Evolutionary conservation across 345 rosid species (phyloP), one percentile per base, ranked within the genome.

Genomic region (Rhodamnia rubescens): DNA sequence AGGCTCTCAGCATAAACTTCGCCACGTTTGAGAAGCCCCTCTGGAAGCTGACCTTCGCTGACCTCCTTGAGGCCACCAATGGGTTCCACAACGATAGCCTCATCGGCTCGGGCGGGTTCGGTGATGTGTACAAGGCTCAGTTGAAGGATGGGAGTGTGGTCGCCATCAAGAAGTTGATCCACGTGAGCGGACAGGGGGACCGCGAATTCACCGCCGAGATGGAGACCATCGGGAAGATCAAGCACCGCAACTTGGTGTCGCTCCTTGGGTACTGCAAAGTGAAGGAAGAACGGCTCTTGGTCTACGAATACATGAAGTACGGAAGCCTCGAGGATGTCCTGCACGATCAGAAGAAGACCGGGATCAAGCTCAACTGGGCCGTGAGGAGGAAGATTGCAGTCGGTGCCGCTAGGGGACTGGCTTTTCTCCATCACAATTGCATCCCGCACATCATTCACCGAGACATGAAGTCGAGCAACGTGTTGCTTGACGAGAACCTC

Each of bases 401-500:
- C 11, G 99, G 99, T 18, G 93, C 99, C 11, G 99, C 99, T 5
- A 91, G 93, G 89, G 99, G 99, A 2, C 88, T 97, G 55, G 98
- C 95, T 1, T 97, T 95, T 86, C 98, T 97, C 50, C 99, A 97
- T 88, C 99, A 94, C 85, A 93, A 86, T 86, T 97, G 99, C 92
- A 91, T 27, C 53, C 99, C 99, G 0, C 96, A 92, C 87, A 95
- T 97, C 85, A 97, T 97, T 88, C 99, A 97, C 90, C 83, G 99
- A 53, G 99, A 97, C 87, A 97, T 97, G 99, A 97, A 97, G 85
- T 97, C 99, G 1, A 97, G 99, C 91, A 97, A 96, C 83, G 99
- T 97, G 55, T 88, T 97, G 80, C 91, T 97, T 1, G 99, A 97
- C 22, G 97, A 95, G 84, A 92, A 96, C 88, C 88, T 94, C 84